Evolutionary conservation across 352 stramenopile species (phyloP).

Genomic region (Pythium aristosporum): DNA sequence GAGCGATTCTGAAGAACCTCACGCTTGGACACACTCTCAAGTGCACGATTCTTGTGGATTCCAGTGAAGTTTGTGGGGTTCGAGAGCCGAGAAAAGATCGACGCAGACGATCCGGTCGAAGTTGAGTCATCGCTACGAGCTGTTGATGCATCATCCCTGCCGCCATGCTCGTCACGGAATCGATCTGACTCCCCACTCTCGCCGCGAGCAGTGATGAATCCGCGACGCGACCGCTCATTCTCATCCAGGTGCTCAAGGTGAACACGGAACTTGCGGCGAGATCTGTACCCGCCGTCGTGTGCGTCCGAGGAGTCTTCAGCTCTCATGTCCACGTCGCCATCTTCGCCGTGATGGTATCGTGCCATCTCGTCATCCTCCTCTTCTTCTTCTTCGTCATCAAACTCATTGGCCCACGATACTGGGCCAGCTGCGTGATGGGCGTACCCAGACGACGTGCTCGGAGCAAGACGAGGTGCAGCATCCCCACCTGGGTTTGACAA

Average conservation of each 20-base stretch:
- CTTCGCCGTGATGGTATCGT: conserved; percentile 37
- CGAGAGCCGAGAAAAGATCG: conserved; percentile 83
- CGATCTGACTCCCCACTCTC: conserved; percentile 36
- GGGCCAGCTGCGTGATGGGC: conserved; percentile 14
- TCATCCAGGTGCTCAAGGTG: conserved; percentile 50
- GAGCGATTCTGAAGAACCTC: conserved; percentile 75
- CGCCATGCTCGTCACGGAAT: conserved; percentile 16
- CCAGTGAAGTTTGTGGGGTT: conserved; percentile 88
- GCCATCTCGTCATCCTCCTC: conserved; percentile 39
- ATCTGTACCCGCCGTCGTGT: conserved; percentile 7
- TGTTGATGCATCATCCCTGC: conserved; percentile 45
- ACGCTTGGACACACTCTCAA: conserved; percentile 77
- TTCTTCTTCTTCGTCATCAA: conserved; percentile 64
- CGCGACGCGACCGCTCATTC: conserved; percentile 39
- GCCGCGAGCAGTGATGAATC: conserved; percentile 35
- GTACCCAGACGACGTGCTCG: conserved; percentile 13
- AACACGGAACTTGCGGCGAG: conserved; percentile 53
- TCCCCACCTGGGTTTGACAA: conserved; percentile 23
- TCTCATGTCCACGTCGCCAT: conserved; percentile 51
- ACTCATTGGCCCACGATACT: conserved; percentile 71
- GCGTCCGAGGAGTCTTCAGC: conserved; percentile 20
- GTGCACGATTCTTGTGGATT: conserved; percentile 85
- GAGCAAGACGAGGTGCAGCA: neutral
- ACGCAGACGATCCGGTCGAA: conserved; percentile 36
- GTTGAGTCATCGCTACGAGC: conserved; percentile 68